phyloP scores from a whole-genome alignment of 1,139 yeast species.

The Yamadazyma triangularis region DNA sequence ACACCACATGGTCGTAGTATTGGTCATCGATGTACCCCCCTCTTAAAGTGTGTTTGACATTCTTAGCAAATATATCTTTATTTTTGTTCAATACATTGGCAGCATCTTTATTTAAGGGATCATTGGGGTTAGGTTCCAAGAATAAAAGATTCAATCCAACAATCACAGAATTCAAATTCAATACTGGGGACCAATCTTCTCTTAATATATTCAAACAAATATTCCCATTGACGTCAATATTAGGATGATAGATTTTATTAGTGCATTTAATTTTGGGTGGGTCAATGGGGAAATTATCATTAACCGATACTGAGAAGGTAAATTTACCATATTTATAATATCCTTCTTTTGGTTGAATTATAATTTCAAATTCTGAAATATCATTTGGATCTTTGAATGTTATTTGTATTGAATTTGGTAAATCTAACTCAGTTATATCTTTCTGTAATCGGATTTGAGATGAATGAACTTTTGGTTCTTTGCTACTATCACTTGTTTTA shows the following conservation, averaged over 20 bases:
- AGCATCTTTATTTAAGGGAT: conserved; percentile 89
- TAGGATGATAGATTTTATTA: conserved; percentile 84
- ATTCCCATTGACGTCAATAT: conserved; percentile 85
- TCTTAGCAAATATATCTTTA: conserved; percentile 49
- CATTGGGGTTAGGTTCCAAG: conserved; percentile 86
- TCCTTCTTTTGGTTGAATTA: conserved; percentile 74
- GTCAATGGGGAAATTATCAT: conserved; percentile 80
- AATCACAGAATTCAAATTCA: conserved; percentile 74
- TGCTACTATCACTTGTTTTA: conserved; percentile 5
- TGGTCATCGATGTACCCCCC: conserved; percentile 65
- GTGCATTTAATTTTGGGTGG: conserved; percentile 82
- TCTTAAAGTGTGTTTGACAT: conserved; percentile 63
- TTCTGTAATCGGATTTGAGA: conserved; percentile 54
- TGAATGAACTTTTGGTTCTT: conserved; percentile 30
- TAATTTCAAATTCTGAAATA: conserved; percentile 57
- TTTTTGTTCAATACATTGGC: conserved; percentile 68
- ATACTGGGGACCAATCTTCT: conserved; percentile 96
- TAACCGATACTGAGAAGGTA: conserved; percentile 58
- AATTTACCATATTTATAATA: conserved; percentile 69
- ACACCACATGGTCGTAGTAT: conserved; percentile 57
- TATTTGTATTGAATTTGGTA: conserved; percentile 61
- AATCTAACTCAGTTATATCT: conserved; percentile 65
- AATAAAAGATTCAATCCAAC: conserved; percentile 85
- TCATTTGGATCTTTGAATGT: conserved; percentile 53
- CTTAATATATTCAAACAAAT: conserved; percentile 86